A percentile compares a stretch with the other conserved stretches of the same genome.
phyloP scores from a whole-genome alignment of 495 filamentous ascomycete species.

The Neurospora pannonica region DNA sequence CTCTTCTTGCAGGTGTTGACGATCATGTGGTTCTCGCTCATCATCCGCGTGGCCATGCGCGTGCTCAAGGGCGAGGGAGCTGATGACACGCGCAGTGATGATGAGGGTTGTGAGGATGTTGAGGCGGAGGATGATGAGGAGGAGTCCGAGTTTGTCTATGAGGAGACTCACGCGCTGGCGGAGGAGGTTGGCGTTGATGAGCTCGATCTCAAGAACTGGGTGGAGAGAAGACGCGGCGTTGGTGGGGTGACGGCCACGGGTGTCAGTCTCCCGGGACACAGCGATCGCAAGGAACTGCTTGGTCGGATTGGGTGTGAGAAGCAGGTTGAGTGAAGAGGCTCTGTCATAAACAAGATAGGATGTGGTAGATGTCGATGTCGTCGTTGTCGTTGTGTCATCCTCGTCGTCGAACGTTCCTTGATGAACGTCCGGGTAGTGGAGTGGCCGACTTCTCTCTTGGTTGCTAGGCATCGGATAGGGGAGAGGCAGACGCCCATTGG shows the following conservation, averaged over 20 bases:
- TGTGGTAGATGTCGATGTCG: not conserved
- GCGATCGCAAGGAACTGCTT: constrained; percentile 62
- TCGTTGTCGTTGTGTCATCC: not conserved
- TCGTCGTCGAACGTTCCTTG: not conserved
- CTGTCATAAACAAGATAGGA: not conserved
- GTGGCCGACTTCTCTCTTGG: not conserved
- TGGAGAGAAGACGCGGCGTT: constrained; percentile 31
- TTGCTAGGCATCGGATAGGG: not conserved
- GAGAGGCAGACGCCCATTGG: not conserved
- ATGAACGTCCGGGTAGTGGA: not conserved
- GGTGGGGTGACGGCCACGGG: constrained; percentile 34
- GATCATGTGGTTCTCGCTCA: constrained; percentile 85
- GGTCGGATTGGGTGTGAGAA: constrained; percentile 71
- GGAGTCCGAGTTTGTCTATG: constrained; percentile 37
- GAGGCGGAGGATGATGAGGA: constrained; percentile 51
- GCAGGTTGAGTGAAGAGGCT: constrained; percentile 35
- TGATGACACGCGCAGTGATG: constrained; percentile 81
- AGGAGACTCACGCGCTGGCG: constrained; percentile 43
- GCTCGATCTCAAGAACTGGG: constrained; percentile 45
- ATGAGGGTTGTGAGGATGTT: constrained; percentile 74
- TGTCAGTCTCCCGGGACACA: constrained; percentile 57
- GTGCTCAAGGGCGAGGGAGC: constrained; percentile 69
- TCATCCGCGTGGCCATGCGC: constrained; percentile 65
- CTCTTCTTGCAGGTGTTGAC: constrained; percentile 71
- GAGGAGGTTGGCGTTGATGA: constrained; percentile 58